Conservation (phyloP, 768 basidiomycete species). For the Mycena albidolilacea region DNA sequence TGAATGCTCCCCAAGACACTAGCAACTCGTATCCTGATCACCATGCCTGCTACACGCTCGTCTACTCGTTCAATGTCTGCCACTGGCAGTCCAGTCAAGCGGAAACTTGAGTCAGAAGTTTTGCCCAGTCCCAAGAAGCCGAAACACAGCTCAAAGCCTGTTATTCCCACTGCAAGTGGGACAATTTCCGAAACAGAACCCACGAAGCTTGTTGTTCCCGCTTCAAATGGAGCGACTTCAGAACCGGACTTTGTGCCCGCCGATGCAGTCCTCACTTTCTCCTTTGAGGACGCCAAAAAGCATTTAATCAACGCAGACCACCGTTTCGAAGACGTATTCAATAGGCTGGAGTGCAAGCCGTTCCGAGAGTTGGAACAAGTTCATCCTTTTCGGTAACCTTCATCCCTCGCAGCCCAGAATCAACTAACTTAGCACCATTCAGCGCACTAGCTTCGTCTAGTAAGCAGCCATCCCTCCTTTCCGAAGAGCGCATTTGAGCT, state of each 20-base stretch:
- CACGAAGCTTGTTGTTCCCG: slow-evolving; percentile 6
- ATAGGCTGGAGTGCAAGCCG: slow-evolving; percentile 77
- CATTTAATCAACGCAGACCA: slow-evolving; percentile 79
- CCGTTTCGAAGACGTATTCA: slow-evolving; percentile 81
- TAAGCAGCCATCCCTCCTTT: slow-evolving; percentile 51
- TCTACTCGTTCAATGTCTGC: slow-evolving; percentile 45
- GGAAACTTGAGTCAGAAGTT: slow-evolving; percentile 18
- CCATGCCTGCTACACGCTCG: slow-evolving; percentile 54
- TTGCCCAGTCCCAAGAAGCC: slow-evolving; percentile 42
- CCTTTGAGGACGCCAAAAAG: slow-evolving; percentile 80
- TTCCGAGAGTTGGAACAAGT: slow-evolving; percentile 81
- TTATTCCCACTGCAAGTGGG: slow-evolving; percentile 31
- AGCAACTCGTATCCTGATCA: slow-evolving; percentile 19
- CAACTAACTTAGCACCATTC: slow-evolving; percentile 7
- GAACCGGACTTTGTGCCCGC: slow-evolving; percentile 68
- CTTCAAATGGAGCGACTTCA: slow-evolving; percentile 33
- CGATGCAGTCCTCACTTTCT: slow-evolving; percentile 73
- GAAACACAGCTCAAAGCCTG: slow-evolving; percentile 17
- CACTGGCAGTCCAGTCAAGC: slow-evolving; percentile 24
- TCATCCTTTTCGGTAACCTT: slow-evolving; percentile 84
- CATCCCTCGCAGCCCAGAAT: neutral
- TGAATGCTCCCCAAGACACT: slow-evolving; percentile 4
- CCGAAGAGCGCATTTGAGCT: slow-evolving; percentile 2
- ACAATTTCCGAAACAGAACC: slow-evolving; percentile 39
- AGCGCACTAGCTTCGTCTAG: slow-evolving; percentile 81